phyloP scores from a whole-genome alignment of 2,329 filamentous ascomycete species.

The Exophiala viscosa region DNA sequence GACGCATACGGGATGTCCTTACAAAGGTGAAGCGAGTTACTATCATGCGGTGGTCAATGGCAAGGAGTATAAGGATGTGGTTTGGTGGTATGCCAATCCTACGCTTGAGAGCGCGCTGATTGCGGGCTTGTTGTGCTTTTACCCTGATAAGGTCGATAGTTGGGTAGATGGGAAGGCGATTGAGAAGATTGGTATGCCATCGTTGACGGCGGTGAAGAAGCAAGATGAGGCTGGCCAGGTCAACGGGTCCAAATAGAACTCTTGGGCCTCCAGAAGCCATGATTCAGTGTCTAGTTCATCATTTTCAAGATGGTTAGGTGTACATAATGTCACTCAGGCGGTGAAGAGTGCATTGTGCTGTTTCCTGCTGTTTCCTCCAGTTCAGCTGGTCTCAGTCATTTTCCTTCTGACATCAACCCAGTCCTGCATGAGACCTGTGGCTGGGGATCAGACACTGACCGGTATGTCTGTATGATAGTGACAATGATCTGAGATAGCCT shows the following conservation, averaged over 20 bases:
- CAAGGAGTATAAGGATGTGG: conserved; percentile 27
- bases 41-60: conserved; percentile 27
- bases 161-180: conserved; percentile 26
- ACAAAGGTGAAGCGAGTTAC: conserved; percentile 29
- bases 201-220: neutral
- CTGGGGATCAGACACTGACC: too few relatives aligned
- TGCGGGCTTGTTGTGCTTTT: conserved; percentile 27
- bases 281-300: too few relatives aligned
- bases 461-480: too few relatives aligned
- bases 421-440: too few relatives aligned
- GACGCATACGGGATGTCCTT: conserved; percentile 29
- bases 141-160: conserved; percentile 28
- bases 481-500: too few relatives aligned
- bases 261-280: neutral
- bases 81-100: conserved; percentile 28
- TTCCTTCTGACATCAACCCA: too few relatives aligned
- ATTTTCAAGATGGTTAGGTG: too few relatives aligned
- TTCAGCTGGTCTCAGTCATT: too few relatives aligned
- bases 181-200: conserved; percentile 22
- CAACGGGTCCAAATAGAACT: neutral
- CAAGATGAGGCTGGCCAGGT: neutral
- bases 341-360: too few relatives aligned
- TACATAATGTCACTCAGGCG: too few relatives aligned
- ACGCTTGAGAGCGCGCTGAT: conserved; percentile 23
- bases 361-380: too few relatives aligned